These are phyloP conservation scores for Hibiscus mutabilis DNA, from an alignment of 345 rosid species.

Conservation along the genomic window DNA sequence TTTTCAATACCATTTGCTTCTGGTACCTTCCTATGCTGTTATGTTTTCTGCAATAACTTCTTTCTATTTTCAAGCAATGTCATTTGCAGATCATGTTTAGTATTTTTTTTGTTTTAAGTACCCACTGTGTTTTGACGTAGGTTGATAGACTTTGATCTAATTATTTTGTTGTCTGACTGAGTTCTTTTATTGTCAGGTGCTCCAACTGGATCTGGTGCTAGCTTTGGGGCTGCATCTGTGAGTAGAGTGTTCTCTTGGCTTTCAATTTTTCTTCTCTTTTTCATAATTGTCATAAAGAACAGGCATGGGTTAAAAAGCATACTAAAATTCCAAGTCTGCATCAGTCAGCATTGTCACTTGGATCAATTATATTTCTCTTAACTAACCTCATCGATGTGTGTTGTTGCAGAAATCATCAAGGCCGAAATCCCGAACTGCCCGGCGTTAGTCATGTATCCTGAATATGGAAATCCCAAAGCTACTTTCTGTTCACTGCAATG, in stretches of 20 bases:
- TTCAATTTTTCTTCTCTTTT: not conserved
- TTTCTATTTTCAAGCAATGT: not conserved
- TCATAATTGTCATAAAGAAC: not conserved
- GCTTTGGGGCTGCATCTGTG: slow-evolving; percentile 73
- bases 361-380: not conserved
- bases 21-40: slow-evolving; percentile 28
- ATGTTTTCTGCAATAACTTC: not conserved
- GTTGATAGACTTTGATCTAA: not conserved
- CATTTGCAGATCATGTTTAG: not conserved
- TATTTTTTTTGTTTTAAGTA: not conserved
- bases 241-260: slow-evolving; percentile 26
- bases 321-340: not conserved
- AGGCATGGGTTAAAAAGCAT: not conserved
- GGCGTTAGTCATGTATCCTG: slow-evolving; percentile 42
- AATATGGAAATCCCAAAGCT: not conserved
- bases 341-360: not conserved
- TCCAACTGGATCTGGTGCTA: slow-evolving; percentile 68
- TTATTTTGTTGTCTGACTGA: not conserved
- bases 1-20: slow-evolving; percentile 63
- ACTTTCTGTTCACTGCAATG: not conserved
- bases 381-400: slow-evolving; percentile 7
- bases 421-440: slow-evolving; percentile 69
- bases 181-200: slow-evolving; percentile 35
- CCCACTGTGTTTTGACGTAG: not conserved
- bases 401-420: slow-evolving; percentile 63